Conservation (phyloP, 2,329 filamentous ascomycete species). For the Fusarium torulosum region DNA sequence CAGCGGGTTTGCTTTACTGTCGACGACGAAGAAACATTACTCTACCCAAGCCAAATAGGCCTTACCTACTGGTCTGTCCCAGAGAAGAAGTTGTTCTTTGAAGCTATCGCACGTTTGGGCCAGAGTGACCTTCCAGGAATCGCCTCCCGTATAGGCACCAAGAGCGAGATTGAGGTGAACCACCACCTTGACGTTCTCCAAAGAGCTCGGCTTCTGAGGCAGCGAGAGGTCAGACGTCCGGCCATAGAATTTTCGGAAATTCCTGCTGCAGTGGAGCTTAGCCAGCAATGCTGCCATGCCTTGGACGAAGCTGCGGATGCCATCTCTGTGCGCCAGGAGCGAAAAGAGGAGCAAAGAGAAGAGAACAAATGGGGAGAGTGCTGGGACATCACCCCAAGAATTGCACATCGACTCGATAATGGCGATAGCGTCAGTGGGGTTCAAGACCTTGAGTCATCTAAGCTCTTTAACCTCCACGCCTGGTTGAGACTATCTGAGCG, state of each 20-base stretch:
- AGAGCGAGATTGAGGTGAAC: slow-evolving; percentile 79
- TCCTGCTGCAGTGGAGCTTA: slow-evolving; percentile 79
- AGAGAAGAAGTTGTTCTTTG: slow-evolving; percentile 81
- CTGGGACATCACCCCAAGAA: slow-evolving; percentile 72
- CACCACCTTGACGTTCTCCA: slow-evolving; percentile 76
- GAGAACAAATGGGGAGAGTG: slow-evolving; percentile 69
- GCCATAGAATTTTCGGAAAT: slow-evolving; percentile 66
- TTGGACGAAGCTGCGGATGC: slow-evolving; percentile 78
- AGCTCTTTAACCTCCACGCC: slow-evolving; percentile 68
- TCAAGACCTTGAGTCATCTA: slow-evolving; percentile 60
- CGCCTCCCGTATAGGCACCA: slow-evolving; percentile 73
- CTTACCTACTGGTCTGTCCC: slow-evolving; percentile 74
- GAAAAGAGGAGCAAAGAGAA: slow-evolving; percentile 71
- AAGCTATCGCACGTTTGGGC: slow-evolving; percentile 73
- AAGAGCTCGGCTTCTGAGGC: slow-evolving; percentile 59
- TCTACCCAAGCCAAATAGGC: slow-evolving; percentile 70
- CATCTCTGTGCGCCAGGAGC: slow-evolving; percentile 73
- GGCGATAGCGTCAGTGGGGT: slow-evolving; percentile 35
- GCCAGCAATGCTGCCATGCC: slow-evolving; percentile 70
- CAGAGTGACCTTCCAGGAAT: slow-evolving; percentile 72
- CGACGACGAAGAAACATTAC: slow-evolving; percentile 47
- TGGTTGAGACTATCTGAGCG: slow-evolving; percentile 75
- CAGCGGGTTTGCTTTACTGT: slow-evolving; percentile 52
- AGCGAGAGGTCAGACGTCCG: slow-evolving; percentile 50
- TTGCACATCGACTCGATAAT: slow-evolving; percentile 51